phyloP scores from a whole-genome alignment of 139 green algal species.

The Tetradesmus obliquus region DNA sequence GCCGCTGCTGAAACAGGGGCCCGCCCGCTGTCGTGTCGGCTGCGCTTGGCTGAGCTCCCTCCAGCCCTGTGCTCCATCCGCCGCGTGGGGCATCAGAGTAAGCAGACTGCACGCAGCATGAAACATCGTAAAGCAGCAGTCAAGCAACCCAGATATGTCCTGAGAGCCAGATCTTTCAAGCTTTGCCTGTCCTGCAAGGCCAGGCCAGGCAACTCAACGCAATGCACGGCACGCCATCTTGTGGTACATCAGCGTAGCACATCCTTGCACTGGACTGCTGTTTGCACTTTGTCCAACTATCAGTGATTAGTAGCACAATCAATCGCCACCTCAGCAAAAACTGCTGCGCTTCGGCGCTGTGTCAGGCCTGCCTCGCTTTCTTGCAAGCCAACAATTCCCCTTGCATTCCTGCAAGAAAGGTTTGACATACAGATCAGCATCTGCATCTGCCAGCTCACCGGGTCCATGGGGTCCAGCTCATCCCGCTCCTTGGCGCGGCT shows the following conservation, averaged over 20 bases:
- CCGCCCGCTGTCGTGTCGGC: slow-evolving; percentile 85
- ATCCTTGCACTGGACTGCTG: no score
- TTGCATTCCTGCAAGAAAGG: not conserved
- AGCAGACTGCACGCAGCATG: slow-evolving; percentile 55
- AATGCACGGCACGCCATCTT: not conserved
- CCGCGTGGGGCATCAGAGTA: slow-evolving; percentile 79
- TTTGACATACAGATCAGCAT: not conserved
- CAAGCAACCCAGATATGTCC: not conserved
- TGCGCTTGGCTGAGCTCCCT: slow-evolving; percentile 74
- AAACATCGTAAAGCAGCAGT: not conserved
- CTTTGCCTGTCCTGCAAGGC: not conserved
- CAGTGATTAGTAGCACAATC: no score
- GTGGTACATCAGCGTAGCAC: no score
- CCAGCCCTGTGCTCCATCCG: slow-evolving; percentile 66
- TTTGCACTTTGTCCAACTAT: no score
- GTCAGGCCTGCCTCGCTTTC: not conserved
- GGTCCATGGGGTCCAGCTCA: slow-evolving; percentile 73
- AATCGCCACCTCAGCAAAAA: no score
- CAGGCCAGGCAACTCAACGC: not conserved
- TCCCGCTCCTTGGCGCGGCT: slow-evolving; percentile 35
- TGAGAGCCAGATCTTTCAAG: not conserved
- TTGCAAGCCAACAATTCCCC: not conserved
- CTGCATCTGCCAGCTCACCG: slow-evolving; percentile 50
- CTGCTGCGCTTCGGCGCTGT: not conserved
- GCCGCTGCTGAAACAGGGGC: slow-evolving; percentile 83